Evolutionary conservation across 768 basidiomycete genomes (phyloP), one percentile per base, ranked within the genome.

Genomic region (Leccinellum rugosiceps): DNA sequence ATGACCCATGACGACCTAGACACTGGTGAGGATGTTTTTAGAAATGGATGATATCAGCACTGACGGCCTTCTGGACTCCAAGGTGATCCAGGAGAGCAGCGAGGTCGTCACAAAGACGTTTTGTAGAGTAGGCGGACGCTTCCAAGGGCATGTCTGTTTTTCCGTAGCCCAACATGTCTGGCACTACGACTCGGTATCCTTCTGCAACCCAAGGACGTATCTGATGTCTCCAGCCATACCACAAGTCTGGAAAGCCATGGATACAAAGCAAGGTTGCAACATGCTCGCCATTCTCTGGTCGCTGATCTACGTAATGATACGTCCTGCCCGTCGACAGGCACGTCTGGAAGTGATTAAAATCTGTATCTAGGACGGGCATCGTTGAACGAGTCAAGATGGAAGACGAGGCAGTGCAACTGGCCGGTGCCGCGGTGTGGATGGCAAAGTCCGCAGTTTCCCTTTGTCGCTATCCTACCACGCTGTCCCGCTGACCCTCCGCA

Each of bases 191-290:
- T 14, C 88, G 82, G 63, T 76, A 84, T 8, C 87, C 86, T 41
- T 73, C 70, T 43, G 76, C 72, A 17, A 82, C 82, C 87, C 88
- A 90, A 1, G 87, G 83, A 4, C 76, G 77, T 57, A 92, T 88
- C 68, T 90, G 89, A 67, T 86, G 70, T 53, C 87, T 77, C 88
- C 88, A 91, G 32, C 87, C 87, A 68, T 85, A 90, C 79, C 77
- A 79, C 32, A 77, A 68, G 65, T 92, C 91, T 14, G 91, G 90
- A 67, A 92, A 92, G 1, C 91, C 90, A 65, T 93, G 91, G 17
- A 92, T 60, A 66, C 86, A 87, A n/a, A 92, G 76, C 7, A 92
- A 60, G 2, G 88, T 84, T 1, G 74, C 74, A 10, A 11, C 26
- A 7, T 74, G 64, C 30, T 72, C 66, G 59, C 79, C 76, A 44